Conservation (phyloP, 768 basidiomycete species). For the Imleria badia region DNA sequence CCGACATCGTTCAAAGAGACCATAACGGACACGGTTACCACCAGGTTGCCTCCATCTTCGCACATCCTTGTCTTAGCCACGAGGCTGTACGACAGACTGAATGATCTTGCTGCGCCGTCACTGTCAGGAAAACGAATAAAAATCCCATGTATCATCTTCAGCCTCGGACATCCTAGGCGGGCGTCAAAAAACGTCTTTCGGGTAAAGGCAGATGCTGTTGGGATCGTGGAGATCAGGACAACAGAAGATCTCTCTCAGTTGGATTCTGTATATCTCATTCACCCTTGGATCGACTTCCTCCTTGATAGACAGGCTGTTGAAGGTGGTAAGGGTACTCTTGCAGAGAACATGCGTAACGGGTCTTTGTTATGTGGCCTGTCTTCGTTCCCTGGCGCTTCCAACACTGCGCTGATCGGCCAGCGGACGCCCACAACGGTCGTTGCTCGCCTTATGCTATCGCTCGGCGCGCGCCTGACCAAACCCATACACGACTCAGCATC, state of each 20-base stretch:
- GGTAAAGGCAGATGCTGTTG: not conserved
- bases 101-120: not conserved
- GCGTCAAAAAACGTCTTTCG: not conserved
- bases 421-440: no score
- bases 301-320: not conserved
- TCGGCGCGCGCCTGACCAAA: no score
- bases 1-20: not conserved
- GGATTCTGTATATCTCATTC: no score
- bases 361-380: not conserved
- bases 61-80: not conserved
- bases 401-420: no score
- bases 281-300: no score
- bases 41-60: not conserved
- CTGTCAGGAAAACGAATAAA: not conserved
- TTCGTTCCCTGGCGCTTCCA: not conserved
- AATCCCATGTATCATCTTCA: not conserved
- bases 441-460: no score
- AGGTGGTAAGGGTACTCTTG: not conserved
- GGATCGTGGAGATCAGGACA: no score
- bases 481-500: no score
- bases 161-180: not conserved
- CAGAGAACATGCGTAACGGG: not conserved
- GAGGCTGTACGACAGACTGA: not conserved
- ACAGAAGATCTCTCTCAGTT: no score
- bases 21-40: not conserved